A percentile compares a stretch with the other conserved stretches of the same genome.
phyloP scores from a whole-genome alignment of 148 eudicot genomes.

The Limonium bicolor region DNA sequence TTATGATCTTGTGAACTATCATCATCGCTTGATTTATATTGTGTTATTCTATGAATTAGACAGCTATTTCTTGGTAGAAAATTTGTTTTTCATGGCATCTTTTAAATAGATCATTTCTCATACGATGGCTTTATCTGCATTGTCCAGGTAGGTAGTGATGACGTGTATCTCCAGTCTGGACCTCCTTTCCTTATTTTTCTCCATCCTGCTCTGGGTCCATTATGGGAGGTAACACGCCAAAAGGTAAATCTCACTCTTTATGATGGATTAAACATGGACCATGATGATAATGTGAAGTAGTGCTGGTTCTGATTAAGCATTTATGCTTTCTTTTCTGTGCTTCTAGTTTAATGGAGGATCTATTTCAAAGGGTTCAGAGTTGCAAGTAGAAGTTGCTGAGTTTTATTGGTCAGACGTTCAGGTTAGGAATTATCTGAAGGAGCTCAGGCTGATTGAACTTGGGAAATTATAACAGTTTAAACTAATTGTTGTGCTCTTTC shows the following conservation, averaged over 20 bases:
- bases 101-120: too few relatives aligned
- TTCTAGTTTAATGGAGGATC: slow-evolving; percentile 82
- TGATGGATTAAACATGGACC: too few relatives aligned
- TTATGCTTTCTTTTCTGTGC: slow-evolving; percentile 1
- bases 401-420: slow-evolving; percentile 80
- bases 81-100: too few relatives aligned
- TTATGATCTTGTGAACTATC: too few relatives aligned
- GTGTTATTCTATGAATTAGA: too few relatives aligned
- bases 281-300: too few relatives aligned
- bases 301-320: too few relatives aligned
- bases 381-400: slow-evolving; percentile 88
- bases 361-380: slow-evolving; percentile 76
- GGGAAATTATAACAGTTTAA: slow-evolving; percentile 1
- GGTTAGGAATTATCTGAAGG: slow-evolving; percentile 23
- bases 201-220: slow-evolving; percentile 97
- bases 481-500: slow-evolving; percentile 18
- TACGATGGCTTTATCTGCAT: slow-evolving; percentile 9
- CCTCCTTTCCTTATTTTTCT: slow-evolving; percentile 84
- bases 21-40: too few relatives aligned
- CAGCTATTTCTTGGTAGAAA: too few relatives aligned
- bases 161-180: slow-evolving; percentile 56
- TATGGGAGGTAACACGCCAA: slow-evolving; percentile 90
- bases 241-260: slow-evolving; percentile 31
- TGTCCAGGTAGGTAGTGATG: slow-evolving; percentile 63
- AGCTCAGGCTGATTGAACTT: neutral